phyloP scores from a whole-genome alignment of 176 grass and related monocot genomes.

The Hordeum marinum region DNA sequence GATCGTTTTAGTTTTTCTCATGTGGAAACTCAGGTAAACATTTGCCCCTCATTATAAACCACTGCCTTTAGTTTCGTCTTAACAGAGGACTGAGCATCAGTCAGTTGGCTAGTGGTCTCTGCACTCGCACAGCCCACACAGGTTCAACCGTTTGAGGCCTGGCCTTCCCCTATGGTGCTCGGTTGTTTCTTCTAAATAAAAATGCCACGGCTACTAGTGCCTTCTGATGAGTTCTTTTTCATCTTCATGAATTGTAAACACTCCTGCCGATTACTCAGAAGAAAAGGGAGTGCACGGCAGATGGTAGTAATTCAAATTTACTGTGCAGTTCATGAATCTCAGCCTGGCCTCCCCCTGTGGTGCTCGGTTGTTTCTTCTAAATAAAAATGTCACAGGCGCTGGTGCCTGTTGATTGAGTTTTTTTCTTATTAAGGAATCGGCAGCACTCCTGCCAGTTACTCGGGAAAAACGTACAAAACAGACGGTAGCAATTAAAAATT shows the following conservation, averaged over 20 bases:
- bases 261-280: neutral
- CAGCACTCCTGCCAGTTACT: neutral
- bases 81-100: neutral
- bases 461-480: neutral
- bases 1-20: neutral
- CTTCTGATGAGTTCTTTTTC: neutral
- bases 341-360: neutral
- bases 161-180: neutral
- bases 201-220: neutral
- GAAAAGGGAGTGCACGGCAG: neutral
- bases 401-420: neutral
- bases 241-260: neutral
- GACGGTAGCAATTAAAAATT: neutral
- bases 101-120: neutral
- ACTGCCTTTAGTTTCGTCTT: neutral
- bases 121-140: neutral
- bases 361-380: neutral
- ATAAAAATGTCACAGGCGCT: neutral
- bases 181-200: neutral
- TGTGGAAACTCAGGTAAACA: neutral
- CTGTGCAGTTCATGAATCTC: neutral
- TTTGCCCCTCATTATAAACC: neutral
- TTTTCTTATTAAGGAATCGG: neutral
- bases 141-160: neutral
- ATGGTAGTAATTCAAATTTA: neutral